Conservation (phyloP, 169 alveolate species). For the Cryptosporidium ryanae region DNA sequence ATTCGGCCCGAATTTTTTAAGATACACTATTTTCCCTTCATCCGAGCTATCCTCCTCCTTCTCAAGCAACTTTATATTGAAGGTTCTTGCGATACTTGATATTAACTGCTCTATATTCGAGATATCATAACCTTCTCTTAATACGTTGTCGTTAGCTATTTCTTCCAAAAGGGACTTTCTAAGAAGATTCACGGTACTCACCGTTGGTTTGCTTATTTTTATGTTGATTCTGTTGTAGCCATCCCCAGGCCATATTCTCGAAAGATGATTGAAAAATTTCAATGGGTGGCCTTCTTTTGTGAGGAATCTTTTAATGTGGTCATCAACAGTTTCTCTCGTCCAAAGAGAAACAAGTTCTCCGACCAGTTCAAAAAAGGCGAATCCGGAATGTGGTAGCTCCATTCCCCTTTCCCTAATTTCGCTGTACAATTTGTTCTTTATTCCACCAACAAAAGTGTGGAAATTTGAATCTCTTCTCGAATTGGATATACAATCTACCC, state of each 20-base stretch:
- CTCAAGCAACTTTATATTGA: neutral
- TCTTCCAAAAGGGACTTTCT: conserved; percentile 5
- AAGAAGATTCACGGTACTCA: neutral
- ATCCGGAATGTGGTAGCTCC: conserved; percentile 33
- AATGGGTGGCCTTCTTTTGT: neutral
- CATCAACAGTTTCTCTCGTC: conserved; percentile 33
- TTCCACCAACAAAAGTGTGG: neutral
- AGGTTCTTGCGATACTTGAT: neutral
- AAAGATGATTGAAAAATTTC: conserved; percentile 1
- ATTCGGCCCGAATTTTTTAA: conserved; percentile 3
- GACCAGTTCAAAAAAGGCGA: conserved; percentile 17
- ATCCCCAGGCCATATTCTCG: conserved; percentile 69
- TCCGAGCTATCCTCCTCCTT: neutral
- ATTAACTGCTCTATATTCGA: conserved; percentile 2
- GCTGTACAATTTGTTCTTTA: neutral
- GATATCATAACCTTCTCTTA: neutral
- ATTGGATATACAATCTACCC: conserved; percentile 7
- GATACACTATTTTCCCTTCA: neutral
- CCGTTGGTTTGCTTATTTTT: neutral
- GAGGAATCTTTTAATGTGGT: conserved; percentile 13
- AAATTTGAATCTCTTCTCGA: conserved; percentile 12
- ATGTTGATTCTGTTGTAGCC: conserved; percentile 9
- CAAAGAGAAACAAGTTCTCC: conserved; percentile 57
- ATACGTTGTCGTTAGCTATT: neutral
- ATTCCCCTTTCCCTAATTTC: neutral